phyloP scores from a whole-genome alignment of 345 rosid genomes.

The Salix arbutifolia region DNA sequence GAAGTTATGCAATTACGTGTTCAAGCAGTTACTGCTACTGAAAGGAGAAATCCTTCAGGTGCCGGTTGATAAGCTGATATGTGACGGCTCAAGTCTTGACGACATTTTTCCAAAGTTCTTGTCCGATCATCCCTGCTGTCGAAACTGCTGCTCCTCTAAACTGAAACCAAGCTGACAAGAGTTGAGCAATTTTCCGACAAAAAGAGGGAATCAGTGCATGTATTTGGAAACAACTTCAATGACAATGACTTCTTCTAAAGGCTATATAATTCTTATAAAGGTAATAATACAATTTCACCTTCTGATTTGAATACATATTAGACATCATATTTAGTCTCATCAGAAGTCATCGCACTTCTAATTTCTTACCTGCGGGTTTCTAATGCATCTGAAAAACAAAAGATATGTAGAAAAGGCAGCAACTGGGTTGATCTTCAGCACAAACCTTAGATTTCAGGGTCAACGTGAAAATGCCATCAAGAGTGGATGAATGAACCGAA shows the following conservation, averaged over 20 bases:
- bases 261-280: not conserved
- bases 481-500: slow-evolving; percentile 62
- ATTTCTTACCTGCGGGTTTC: not conserved
- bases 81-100: slow-evolving; percentile 27
- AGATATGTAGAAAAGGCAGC: not conserved
- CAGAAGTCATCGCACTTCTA: not conserved
- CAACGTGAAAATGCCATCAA: slow-evolving; percentile 49
- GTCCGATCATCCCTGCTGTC: slow-evolving; percentile 57
- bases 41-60: slow-evolving; percentile 3
- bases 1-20: not conserved
- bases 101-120: slow-evolving; percentile 56
- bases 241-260: not conserved
- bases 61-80: not conserved
- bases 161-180: slow-evolving; percentile 30
- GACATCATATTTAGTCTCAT: not conserved
- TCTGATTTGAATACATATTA: not conserved
- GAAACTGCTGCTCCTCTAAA: slow-evolving; percentile 61
- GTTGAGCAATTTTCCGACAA: not conserved
- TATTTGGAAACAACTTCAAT: not conserved
- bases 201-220: not conserved
- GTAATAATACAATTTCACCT: not conserved
- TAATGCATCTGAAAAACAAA: not conserved
- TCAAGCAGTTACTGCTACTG: not conserved
- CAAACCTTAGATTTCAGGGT: slow-evolving; percentile 70
- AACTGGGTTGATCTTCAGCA: not conserved